phyloP scores from a whole-genome alignment of 345 rosid genomes.

The Syzygium aromaticum region DNA sequence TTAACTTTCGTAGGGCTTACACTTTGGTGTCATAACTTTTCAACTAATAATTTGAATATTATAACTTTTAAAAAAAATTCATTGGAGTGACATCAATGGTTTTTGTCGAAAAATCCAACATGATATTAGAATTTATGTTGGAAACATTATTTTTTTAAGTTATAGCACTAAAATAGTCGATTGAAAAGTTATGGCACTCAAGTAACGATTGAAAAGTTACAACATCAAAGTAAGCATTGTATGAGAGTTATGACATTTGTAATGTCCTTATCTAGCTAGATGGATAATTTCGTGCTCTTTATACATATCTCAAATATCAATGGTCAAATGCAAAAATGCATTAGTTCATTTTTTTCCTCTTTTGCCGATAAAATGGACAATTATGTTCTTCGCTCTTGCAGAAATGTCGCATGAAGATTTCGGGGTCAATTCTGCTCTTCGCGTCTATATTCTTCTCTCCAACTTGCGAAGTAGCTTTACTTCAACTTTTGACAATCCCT shows the following conservation, averaged over 20 bases:
- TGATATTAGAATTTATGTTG: background rate
- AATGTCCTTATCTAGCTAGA: background rate
- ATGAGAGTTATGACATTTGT: background rate
- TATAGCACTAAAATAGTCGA: background rate
- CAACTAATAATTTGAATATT: background rate
- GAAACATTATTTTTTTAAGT: background rate
- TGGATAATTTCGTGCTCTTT: background rate
- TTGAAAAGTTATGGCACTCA: background rate
- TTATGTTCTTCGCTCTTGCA: background rate
- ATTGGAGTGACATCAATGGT: fast-evolving
- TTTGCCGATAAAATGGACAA: background rate
- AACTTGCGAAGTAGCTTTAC: background rate
- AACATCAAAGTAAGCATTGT: background rate
- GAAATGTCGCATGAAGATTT: background rate
- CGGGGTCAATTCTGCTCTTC: background rate
- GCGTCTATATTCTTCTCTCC: background rate
- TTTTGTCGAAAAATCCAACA: fast-evolving
- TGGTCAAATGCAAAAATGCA: background rate
- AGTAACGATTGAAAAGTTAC: background rate
- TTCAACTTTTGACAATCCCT: background rate
- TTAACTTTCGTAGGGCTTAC: background rate
- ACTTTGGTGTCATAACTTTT: background rate
- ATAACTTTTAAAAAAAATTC: background rate
- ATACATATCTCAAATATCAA: background rate
- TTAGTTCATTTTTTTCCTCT: background rate